Conservation (phyloP, 805 yeast genomes). For the Hanseniaspora osmophila region DNA sequence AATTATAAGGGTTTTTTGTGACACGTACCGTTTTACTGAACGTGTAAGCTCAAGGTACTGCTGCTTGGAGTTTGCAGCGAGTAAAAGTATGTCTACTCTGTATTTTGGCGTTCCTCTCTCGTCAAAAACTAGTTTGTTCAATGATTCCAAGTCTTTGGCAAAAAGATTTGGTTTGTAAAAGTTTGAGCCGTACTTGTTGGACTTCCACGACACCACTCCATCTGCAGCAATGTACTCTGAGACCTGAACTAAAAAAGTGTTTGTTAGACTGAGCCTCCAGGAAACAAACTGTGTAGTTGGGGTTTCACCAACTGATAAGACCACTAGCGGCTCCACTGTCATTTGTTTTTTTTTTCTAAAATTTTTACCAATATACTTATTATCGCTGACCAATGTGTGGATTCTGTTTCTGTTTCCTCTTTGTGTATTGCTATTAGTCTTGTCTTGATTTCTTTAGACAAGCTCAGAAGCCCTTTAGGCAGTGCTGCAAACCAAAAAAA, state of each 20-base stretch:
- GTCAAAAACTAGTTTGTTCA: conserved; percentile 7
- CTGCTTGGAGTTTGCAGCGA: conserved; percentile 17
- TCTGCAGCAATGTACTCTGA: conserved; percentile 20
- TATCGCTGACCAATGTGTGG: too few relatives aligned
- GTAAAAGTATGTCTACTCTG: conserved; percentile 15
- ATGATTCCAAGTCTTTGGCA: conserved; percentile 13
- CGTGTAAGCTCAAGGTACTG: conserved; percentile 12
- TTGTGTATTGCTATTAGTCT: too few relatives aligned
- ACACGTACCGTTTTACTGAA: conserved; percentile 10
- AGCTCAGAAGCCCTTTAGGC: too few relatives aligned
- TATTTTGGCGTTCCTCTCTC: conserved; percentile 8
- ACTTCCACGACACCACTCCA: conserved; percentile 23
- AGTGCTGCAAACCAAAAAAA: too few relatives aligned
- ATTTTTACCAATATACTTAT: neutral
- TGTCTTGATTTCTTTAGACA: too few relatives aligned
- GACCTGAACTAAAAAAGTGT: conserved; percentile 17
- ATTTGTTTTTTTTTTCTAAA: neutral
- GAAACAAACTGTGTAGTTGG: conserved; percentile 21
- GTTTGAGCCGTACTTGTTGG: conserved; percentile 19
- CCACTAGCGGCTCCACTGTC: conserved; percentile 1
- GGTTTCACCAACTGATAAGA: conserved; percentile 19
- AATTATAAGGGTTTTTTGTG: conserved; percentile 13
- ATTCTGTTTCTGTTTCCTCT: too few relatives aligned
- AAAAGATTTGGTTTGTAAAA: conserved; percentile 21
- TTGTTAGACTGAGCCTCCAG: conserved; percentile 22